Conservation (phyloP, 2,329 filamentous ascomycete species). For the Arthrobotrys musiformis region DNA sequence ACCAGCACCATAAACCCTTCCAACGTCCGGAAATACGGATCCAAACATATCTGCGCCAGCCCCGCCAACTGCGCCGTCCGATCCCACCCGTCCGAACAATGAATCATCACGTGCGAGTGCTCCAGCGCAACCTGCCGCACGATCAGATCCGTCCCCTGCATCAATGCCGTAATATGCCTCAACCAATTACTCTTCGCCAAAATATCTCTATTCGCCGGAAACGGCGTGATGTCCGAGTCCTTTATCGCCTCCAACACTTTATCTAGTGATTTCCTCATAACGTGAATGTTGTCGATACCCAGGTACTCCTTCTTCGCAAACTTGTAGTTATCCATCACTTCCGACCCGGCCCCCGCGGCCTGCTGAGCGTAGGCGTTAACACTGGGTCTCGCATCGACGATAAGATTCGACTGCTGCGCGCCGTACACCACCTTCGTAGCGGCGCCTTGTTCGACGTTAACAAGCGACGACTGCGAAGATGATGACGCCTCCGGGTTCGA, state of each 20-base stretch:
- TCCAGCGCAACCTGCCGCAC: slow-evolving; percentile 87
- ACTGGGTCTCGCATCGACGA: slow-evolving; percentile 92
- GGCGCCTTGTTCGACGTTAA: slow-evolving; percentile 58
- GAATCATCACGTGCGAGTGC: slow-evolving; percentile 93
- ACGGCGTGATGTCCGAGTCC: slow-evolving; percentile 85
- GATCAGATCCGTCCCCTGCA: slow-evolving; percentile 86
- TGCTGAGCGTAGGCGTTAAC: slow-evolving; percentile 97
- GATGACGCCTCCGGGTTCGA: slow-evolving; percentile 62
- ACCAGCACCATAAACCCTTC: slow-evolving; percentile 94
- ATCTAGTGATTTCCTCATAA: slow-evolving; percentile 91
- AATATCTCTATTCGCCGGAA: slow-evolving; percentile 83
- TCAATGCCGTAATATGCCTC: slow-evolving; percentile 83
- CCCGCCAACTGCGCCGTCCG: slow-evolving; percentile 94
- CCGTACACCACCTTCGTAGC: slow-evolving; percentile 78
- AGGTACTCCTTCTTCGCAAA: slow-evolving; percentile 91
- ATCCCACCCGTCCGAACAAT: slow-evolving; percentile 99
- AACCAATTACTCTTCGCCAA: slow-evolving; percentile 89
- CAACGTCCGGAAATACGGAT: slow-evolving; percentile 93
- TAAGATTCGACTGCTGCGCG: slow-evolving; percentile 90
- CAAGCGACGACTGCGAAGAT: slow-evolving; percentile 55
- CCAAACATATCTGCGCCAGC: slow-evolving; percentile 89
- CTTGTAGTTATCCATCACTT: slow-evolving; percentile 97
- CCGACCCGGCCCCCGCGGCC: slow-evolving; percentile 88
- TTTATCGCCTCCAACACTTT: slow-evolving; percentile 90
- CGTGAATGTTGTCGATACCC: slow-evolving; percentile 97